Evolutionary conservation across 2,329 filamentous ascomycete species (phyloP), one percentile per base, ranked within the genome.

Genomic region (Cladophialophora chaetospira): DNA sequence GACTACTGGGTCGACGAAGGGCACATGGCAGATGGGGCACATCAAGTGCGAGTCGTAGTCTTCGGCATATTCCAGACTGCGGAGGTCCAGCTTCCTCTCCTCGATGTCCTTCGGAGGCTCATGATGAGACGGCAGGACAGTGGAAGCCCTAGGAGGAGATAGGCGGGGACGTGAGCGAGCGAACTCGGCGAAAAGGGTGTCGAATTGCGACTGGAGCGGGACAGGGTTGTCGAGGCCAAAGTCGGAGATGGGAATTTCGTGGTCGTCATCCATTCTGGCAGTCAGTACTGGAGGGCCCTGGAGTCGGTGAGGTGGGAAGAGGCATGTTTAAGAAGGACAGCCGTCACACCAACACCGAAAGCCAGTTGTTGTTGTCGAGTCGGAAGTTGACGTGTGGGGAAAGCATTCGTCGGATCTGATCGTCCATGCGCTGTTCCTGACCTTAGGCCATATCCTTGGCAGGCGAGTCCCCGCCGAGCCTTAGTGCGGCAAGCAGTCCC

Each of bases 11-110:
- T 78, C 73, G 53, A 85, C 77, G 65, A 86, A 85, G 5, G 84
- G 81, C 58, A 80, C 82, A 66, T 83, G 82, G 69, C 84, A 87
- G 62, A 87, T 86, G 13, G 83, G 78, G 66, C 84, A 87, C 73
- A 84, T 80, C 48, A 87, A 75, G 66, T 86, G 84, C 59, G 76
- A 76, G 67, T 86, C 82, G 66, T 80, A 81, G 25, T 71, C 68
- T 48, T 75, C 72, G 55, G 83, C 76, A 71, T 84, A 83, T 57
- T 86, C 83, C 63, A 87, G 77, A 33, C 75, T 68, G 53, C 82
- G 77, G 46, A 86, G 69, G 66, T 87, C 84, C 36, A 66, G 25
- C 4, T 28, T 26, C 15, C 48, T 13, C 6, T 45, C 31, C 26
- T 38, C 31, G 19, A 26, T n/a, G 11, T 31, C 25, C 19, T 45